Evolutionary conservation across 1,139 yeast species (phyloP).

Genomic region (Saccharomyces hybrid): DNA sequence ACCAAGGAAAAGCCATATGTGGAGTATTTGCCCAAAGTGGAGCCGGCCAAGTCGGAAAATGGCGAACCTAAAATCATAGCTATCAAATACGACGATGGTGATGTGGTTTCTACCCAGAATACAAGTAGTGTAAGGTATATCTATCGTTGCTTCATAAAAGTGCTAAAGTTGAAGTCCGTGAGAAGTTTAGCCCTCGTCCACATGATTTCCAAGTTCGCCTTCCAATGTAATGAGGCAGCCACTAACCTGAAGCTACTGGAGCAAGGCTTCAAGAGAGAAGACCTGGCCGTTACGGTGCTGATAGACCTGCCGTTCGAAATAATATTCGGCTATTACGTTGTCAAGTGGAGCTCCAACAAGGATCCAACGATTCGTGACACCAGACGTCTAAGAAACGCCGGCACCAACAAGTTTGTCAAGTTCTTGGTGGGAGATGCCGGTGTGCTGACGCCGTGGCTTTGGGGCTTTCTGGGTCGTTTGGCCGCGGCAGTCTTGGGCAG

Average conservation of each 20-base stretch:
- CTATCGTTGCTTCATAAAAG: slow-evolving; percentile 71
- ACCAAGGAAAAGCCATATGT: slow-evolving; percentile 57
- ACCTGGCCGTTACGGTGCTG: slow-evolving; percentile 85
- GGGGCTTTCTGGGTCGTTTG: slow-evolving; percentile 81
- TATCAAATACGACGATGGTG: slow-evolving; percentile 16
- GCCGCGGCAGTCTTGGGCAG: slow-evolving; percentile 72
- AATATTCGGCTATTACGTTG: slow-evolving; percentile 90
- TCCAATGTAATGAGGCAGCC: slow-evolving; percentile 93
- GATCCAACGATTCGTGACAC: slow-evolving; percentile 3
- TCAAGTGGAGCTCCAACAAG: slow-evolving; percentile 63
- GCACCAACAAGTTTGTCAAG: slow-evolving; percentile 17
- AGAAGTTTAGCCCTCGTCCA: slow-evolving; percentile 69
- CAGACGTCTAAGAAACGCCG: background rate
- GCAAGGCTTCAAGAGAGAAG: slow-evolving; percentile 88
- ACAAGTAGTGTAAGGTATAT: slow-evolving; percentile 38
- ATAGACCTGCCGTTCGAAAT: slow-evolving; percentile 96
- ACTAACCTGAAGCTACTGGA: slow-evolving; percentile 89
- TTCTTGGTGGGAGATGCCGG: slow-evolving; percentile 28
- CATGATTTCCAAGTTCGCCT: slow-evolving; percentile 78
- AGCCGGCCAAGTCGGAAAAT: slow-evolving; percentile 20
- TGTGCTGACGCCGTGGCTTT: slow-evolving; percentile 78
- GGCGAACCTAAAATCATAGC: background rate
- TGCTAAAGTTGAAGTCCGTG: slow-evolving; percentile 64
- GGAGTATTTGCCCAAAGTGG: slow-evolving; percentile 13
- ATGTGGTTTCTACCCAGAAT: slow-evolving; percentile 25